Percentiles rank a stretch among this genome's conserved stretches.
Evolutionary conservation across 768 basidiomycete species (phyloP).

Genomic region (Boletus barrowsii): DNA sequence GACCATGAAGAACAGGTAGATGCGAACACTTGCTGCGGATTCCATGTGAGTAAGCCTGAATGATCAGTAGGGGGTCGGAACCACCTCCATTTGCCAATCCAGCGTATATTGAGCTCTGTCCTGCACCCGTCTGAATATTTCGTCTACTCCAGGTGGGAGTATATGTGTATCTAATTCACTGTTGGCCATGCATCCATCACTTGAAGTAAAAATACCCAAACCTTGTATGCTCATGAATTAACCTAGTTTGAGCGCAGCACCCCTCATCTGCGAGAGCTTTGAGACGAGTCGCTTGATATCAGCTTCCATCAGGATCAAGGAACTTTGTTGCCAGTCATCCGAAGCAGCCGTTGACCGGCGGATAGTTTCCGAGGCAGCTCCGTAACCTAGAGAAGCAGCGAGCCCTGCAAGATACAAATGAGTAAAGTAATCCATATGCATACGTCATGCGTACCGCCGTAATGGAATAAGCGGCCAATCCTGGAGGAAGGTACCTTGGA

Average conservation of each 20-base stretch:
- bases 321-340: slow-evolving; percentile 34
- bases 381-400: slow-evolving; percentile 84
- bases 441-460: slow-evolving; percentile 62
- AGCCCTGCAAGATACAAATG: slow-evolving; percentile 53
- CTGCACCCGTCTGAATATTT: slow-evolving; percentile 87
- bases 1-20: slow-evolving; percentile 71
- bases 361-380: slow-evolving; percentile 83
- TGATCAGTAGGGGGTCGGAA: slow-evolving; percentile 3
- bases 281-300: slow-evolving; percentile 88
- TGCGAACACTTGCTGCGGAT: slow-evolving; percentile 60
- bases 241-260: slow-evolving; percentile 93
- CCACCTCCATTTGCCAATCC: slow-evolving; percentile 94
- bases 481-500: slow-evolving; percentile 91
- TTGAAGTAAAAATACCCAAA: slow-evolving; percentile 17
- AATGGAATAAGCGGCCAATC: slow-evolving; percentile 88
- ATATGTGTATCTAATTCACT: slow-evolving; percentile 71
- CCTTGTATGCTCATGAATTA: slow-evolving; percentile 98
- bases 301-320: slow-evolving; percentile 84
- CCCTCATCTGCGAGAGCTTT: slow-evolving; percentile 93
- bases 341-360: slow-evolving; percentile 65
- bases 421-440: background rate
- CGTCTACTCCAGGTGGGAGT: slow-evolving; percentile 83
- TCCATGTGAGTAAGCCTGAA: background rate
- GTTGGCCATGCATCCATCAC: background rate
- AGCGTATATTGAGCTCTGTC: slow-evolving; percentile 99